Evolutionary conservation across 495 filamentous ascomycete genomes (phyloP), one percentile per base, ranked within the genome.

Genomic region (Xylaria cubensis): DNA sequence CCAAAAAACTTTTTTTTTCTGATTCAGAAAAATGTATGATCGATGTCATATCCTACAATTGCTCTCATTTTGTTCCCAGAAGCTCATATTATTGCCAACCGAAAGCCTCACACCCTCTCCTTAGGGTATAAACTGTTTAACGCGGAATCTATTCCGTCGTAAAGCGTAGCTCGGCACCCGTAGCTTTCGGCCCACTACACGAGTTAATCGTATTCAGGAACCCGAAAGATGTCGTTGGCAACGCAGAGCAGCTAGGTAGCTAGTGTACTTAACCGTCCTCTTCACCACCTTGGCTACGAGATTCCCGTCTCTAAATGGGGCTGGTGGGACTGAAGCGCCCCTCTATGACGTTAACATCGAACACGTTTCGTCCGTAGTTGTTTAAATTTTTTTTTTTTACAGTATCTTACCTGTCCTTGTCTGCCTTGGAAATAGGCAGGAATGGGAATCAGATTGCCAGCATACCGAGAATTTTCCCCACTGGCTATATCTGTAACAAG

Each of bases 281-380:
- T 17, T 44, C 61, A 44, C 59, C 36, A 39, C 12, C 39, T 64
- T 44, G 32, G 58, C 29, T 50, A 13, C 26, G 26, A 65, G 41
- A 34, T 29, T 12, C 48, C 65, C 65, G 36, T 67, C 34, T 56
- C 50, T 34, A 32, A 41, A 46, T 44, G 67, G 53, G 36, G 67
- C 17, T 29, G 24, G 67, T 62, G 67, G 67, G 67, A 24, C 67
- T n/a, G 46, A 24, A 10, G 12, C 39, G 26, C 67, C 55, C 67
- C 42, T 62, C 67, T 34, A 70, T 70, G 68, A 70, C 68, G 68
- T 63, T 32, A 58, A 26, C 34, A 32, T 13, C 32, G 58, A 64
- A 24, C 68, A 53, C 58, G 68, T 64, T 34, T 64, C 19, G n/a
- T 63, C 59, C 26, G 15, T 46, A 1, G 26, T 56, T 42, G 9